These are phyloP conservation scores for Penicillium sp. DNA, from an alignment of 2,329 filamentous ascomycete species.

Conservation along the genomic window DNA sequence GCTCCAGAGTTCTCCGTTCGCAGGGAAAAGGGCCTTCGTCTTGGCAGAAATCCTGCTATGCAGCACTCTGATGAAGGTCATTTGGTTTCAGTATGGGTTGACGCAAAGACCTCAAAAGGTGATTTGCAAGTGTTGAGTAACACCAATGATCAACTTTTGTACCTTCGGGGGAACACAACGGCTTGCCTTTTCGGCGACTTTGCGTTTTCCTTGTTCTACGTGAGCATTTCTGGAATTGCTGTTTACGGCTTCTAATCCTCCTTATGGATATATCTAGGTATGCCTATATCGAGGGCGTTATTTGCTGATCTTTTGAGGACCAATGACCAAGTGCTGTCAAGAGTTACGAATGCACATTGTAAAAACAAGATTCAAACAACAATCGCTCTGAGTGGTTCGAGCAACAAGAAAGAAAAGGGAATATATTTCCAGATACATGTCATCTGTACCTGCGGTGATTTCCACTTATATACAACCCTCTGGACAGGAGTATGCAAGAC, in stretches of 20 bases:
- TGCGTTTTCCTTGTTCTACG: background rate
- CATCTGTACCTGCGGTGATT: background rate
- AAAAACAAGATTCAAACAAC: background rate
- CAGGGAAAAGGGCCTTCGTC: fast-evolving
- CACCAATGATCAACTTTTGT: background rate
- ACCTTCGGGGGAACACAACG: background rate
- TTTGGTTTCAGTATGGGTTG: background rate
- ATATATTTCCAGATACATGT: background rate
- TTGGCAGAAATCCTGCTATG: background rate
- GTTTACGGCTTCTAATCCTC: background rate
- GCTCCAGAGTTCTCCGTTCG: background rate
- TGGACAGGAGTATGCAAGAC: background rate
- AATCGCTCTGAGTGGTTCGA: background rate
- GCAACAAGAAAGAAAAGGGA: background rate
- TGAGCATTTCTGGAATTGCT: too few relatives aligned
- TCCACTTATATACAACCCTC: conserved; percentile 1
- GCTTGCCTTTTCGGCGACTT: background rate
- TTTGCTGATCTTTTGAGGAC: too few relatives aligned
- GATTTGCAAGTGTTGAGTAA: background rate
- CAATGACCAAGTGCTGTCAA: background rate
- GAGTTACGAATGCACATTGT: background rate
- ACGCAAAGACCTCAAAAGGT: background rate
- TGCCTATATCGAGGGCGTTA: background rate
- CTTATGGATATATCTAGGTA: background rate
- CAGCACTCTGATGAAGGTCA: background rate